Percentiles rank a stretch among this genome's conserved stretches.
phyloP scores from a whole-genome alignment of 179 eudicot species.

The Amaranthus tricolor region DNA sequence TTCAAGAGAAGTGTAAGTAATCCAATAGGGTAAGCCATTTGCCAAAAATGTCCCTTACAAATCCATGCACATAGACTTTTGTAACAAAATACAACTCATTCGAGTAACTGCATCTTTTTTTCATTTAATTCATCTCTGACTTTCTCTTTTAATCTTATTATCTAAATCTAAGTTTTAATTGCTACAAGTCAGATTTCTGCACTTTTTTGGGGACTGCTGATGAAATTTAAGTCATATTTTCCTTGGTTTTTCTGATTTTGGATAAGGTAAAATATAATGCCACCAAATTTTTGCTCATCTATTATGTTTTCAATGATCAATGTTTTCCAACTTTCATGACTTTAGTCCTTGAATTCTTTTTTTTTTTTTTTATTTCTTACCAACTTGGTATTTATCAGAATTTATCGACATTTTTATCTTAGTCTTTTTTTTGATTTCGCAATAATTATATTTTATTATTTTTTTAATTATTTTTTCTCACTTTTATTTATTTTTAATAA shows the following conservation, averaged over 20 bases:
- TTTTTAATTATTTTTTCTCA: not conserved
- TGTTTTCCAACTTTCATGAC: constrained; percentile 7
- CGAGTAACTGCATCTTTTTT: not conserved
- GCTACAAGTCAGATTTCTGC: not conserved
- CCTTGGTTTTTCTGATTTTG: not conserved
- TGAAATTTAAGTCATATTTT: not conserved
- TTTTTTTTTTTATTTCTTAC: not conserved
- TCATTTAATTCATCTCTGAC: not conserved
- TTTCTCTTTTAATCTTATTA: not conserved
- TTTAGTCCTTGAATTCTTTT: not conserved
- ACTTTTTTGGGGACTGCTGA: constrained; percentile 12
- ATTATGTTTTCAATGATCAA: not conserved
- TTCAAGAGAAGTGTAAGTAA: not conserved
- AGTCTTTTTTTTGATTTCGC: too few relatives aligned
- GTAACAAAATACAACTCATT: not conserved
- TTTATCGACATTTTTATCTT: too few relatives aligned
- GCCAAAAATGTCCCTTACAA: constrained; percentile 6
- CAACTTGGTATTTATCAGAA: too few relatives aligned
- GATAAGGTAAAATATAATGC: constrained; percentile 12
- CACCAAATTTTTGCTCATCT: not conserved
- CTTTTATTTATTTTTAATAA: not conserved
- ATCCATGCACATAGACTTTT: not conserved
- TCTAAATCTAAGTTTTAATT: not conserved
- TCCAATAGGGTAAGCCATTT: constrained; percentile 1
- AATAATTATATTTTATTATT: not conserved